These are phyloP conservation scores for Nepenthes mirabilis DNA, from an alignment of 148 eudicot genomes.

Conservation along the genomic window DNA sequence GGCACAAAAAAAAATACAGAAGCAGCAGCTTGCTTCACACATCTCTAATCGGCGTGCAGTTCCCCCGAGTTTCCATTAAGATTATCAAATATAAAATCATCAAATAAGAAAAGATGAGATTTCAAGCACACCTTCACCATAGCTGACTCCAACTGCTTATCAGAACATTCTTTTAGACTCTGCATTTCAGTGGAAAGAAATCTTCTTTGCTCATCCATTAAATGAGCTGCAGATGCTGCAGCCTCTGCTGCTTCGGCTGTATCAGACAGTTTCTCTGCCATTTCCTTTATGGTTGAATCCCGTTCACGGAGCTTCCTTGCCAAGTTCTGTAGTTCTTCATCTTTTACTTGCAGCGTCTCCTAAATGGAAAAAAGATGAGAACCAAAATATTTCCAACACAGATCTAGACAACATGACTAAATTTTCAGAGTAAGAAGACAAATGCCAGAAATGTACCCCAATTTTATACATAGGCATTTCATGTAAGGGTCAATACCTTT, in stretches of 20 bases:
- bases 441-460: too few relatives aligned
- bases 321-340: conserved; percentile 90
- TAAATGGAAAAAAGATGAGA: conserved; percentile 13
- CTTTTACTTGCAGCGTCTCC: conserved; percentile 91
- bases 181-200: conserved; percentile 65
- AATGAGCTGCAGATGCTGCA: conserved; percentile 97
- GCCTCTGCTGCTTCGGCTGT: conserved; percentile 94
- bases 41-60: too few relatives aligned
- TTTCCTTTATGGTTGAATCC: conserved; percentile 78
- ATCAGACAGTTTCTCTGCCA: conserved; percentile 79
- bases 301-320: conserved; percentile 78
- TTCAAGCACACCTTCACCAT: conserved; percentile 37
- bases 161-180: conserved; percentile 46
- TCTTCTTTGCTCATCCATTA: conserved; percentile 88
- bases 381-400: background rate
- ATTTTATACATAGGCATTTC: too few relatives aligned
- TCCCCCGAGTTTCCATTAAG: too few relatives aligned
- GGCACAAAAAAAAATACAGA: too few relatives aligned
- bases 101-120: background rate
- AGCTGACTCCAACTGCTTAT: conserved; percentile 42
- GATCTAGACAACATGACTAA: too few relatives aligned
- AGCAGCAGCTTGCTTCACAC: too few relatives aligned
- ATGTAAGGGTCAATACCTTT: too few relatives aligned
- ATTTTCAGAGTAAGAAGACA: too few relatives aligned
- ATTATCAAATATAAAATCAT: too few relatives aligned